Percentiles rank a stretch among this genome's conserved stretches.
These are phyloP conservation scores for Pseudomassariella vexata DNA, from an alignment of 2,329 filamentous ascomycete genomes.

Conservation along the genomic window DNA sequence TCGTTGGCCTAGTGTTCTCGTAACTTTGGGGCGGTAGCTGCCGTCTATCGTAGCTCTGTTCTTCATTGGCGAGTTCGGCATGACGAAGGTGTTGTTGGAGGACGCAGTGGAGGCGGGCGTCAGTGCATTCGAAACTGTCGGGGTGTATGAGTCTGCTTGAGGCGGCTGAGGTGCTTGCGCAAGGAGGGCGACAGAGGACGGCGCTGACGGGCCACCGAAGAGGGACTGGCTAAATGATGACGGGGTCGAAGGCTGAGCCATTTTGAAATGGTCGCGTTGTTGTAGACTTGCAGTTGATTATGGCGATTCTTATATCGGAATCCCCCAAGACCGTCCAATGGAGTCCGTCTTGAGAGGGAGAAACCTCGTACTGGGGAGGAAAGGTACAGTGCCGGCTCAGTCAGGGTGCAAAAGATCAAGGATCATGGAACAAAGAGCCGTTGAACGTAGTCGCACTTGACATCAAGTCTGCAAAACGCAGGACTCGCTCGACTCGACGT, in stretches of 20 bases:
- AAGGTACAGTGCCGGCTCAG: too few relatives aligned
- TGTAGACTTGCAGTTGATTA: too few relatives aligned
- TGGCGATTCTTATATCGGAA: too few relatives aligned
- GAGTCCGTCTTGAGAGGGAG: too few relatives aligned
- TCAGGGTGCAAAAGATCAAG: too few relatives aligned
- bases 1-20: constrained; percentile 69
- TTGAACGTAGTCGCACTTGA: too few relatives aligned
- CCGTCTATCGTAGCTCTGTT: constrained; percentile 60
- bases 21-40: constrained; percentile 74
- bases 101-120: constrained; percentile 47
- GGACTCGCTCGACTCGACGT: too few relatives aligned
- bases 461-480: too few relatives aligned
- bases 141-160: constrained; percentile 23
- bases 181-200: constrained; percentile 15
- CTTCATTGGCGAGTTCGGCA: constrained; percentile 78
- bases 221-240: constrained; percentile 15
- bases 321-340: too few relatives aligned
- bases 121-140: constrained; percentile 27
- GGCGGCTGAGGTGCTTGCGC: constrained; percentile 15
- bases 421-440: too few relatives aligned
- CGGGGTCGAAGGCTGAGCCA: constrained; percentile 22
- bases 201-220: constrained; percentile 22
- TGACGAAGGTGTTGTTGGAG: constrained; percentile 78
- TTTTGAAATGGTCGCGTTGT: too few relatives aligned
- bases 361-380: too few relatives aligned